Base-by-base conservation (phyloP, 2,329 filamentous ascomycete genomes). In the Penicillium sp. region DNA sequence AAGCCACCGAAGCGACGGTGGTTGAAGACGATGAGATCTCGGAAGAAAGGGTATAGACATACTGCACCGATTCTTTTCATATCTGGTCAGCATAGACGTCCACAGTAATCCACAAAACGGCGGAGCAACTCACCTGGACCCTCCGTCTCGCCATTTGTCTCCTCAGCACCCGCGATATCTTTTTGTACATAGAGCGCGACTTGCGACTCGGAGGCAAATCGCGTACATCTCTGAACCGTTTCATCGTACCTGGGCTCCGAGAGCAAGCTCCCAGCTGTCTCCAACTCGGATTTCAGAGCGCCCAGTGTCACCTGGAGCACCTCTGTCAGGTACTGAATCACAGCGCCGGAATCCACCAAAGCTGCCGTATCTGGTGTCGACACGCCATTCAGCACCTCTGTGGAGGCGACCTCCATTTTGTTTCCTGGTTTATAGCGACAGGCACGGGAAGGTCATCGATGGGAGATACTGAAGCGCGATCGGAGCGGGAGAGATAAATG, bases 111-210 rank as follows among this genome's bases (percentile, higher is more conserved):
- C 18, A 33, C 4, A 20, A 9, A 8, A 18, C n/a, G 12, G 32
- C 18, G 23, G 29, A 10, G 32, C 5, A 23, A 60, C 68, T 52
- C 72, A 78, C 76, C 68, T 55, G 71, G 60, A 57, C 66, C 66
- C 52, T 68, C 67, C 24, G 65, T 61, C 32, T 65, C 59, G 41
- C 62, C 67, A 55, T 72, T 70, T 38, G 65, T 78, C 47, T 78
- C 70, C 42, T 80, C 76, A 10, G 77, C 76, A 56, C 78, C 75
- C 46, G 80, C 73, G 57, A 85, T 60, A 53, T 74, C 89, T 73
- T 96, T 95, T 68, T 93, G 87, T 56, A 96, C 86, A 72, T 97
- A 97, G 56, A 98, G 77, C 47, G 87, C 89, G 55, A 86, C 84
- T 73, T 95, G 89, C 50, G 87, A 80, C 72, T 98, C 95, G 54